A percentile compares a stretch with the other conserved stretches of the same genome.
These are phyloP conservation scores for Pestalotiopsis sp. DNA, from an alignment of 2,329 filamentous ascomycete genomes.

Conservation along the genomic window DNA sequence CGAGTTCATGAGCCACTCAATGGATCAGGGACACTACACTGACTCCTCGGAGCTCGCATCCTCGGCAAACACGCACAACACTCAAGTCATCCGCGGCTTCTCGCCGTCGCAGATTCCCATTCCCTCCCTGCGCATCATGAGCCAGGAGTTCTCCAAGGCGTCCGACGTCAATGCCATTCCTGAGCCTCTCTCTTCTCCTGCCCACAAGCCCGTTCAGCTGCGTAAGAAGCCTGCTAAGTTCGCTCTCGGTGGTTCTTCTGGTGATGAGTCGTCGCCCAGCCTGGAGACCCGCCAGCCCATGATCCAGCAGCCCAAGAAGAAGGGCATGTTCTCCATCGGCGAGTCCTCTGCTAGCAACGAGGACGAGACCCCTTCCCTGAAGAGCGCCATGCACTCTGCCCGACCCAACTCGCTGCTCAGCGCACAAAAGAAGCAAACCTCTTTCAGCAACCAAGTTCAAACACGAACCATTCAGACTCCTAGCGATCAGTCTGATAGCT, in stretches of 20 bases:
- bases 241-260: slow-evolving; percentile 76
- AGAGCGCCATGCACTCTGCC: slow-evolving; percentile 50
- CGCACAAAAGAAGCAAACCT: slow-evolving; percentile 72
- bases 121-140: slow-evolving; percentile 47
- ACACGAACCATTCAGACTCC: slow-evolving; percentile 66
- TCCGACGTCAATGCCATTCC: slow-evolving; percentile 59
- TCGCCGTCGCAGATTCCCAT: slow-evolving; percentile 67
- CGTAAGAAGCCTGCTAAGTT: slow-evolving; percentile 66
- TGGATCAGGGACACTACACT: slow-evolving; percentile 22
- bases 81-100: slow-evolving; percentile 83
- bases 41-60: slow-evolving; percentile 36
- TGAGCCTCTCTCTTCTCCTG: slow-evolving; percentile 57
- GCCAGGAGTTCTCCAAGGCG: slow-evolving; percentile 35
- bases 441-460: slow-evolving; percentile 77
- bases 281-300: slow-evolving; percentile 41
- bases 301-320: slow-evolving; percentile 34
- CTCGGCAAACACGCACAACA: slow-evolving; percentile 44
- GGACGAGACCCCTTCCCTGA: slow-evolving; percentile 72
- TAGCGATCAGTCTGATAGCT: slow-evolving; percentile 60
- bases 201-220: slow-evolving; percentile 68
- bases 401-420: slow-evolving; percentile 42
- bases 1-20: slow-evolving; percentile 27
- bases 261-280: slow-evolving; percentile 74
- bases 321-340: slow-evolving; percentile 53
- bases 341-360: slow-evolving; percentile 68